Base-by-base conservation (phyloP, 2,329 filamentous ascomycete species). In the Aspergillus latus region DNA sequence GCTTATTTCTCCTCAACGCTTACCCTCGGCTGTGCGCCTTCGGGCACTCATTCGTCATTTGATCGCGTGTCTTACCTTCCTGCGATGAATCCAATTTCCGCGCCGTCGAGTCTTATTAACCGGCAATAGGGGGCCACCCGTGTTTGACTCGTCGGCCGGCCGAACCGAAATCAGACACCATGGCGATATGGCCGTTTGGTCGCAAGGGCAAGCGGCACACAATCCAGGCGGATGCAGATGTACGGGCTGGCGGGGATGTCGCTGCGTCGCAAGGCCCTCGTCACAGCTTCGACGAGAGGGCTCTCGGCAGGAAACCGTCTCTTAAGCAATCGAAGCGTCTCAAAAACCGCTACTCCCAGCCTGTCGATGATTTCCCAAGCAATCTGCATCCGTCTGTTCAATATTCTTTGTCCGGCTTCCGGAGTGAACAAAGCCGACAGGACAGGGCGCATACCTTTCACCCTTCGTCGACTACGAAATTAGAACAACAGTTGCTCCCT, bases 181-280 rank as follows among this genome's bases (percentile, higher is more conserved):
- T 93, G 89, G 85, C 87, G 71, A 78, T 92, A 74, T 95, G 90
- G 91, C 89, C 87, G 59, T 96, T 95, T 75, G 82, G 87, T 74
- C 86, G 88, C 68, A 87, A 82, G 76, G 87, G 83, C 75, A 87
- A 85, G 74, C 86, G 86, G 75, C 84, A 84, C 72, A 82, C 80
- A 64, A 81, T 81, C 64, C 74, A 82, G 63, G 75, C 81, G 58
- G 82, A 82, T 66, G 74, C 80, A 67, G 80, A 85, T 70, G 76
- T 77, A 62, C 34, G 13, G 9, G 34, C 34, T 37, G 73, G 72
- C 62, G 68, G 62, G n/a, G 60, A 69, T 60, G 63, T 72, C 58
- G 72, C 62, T 48, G 45, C 68, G 63, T 59, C 73, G 72, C 63
- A 76, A 73, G 65, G 62, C 40, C 52, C 60, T 55, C 65, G 60